Percentiles rank a stretch among this genome's conserved stretches.
Evolutionary conservation across 2,329 filamentous ascomycete species (phyloP).

Genomic region (Penicillium sp.): DNA sequence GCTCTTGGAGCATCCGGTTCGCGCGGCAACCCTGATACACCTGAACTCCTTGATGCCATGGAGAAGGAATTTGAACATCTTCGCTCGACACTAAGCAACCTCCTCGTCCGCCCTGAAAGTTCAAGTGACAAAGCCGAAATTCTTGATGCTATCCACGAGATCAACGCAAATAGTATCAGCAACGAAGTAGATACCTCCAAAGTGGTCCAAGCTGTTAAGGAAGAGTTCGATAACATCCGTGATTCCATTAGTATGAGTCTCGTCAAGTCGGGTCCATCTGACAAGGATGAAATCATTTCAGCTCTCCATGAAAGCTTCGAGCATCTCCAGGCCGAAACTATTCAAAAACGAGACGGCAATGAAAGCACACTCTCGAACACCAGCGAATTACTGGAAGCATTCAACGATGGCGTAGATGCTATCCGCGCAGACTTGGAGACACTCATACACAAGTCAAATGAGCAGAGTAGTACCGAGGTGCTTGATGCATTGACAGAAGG

Average conservation of each 20-base stretch:
- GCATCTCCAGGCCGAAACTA: slow-evolving; percentile 47
- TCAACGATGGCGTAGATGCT: slow-evolving; percentile 68
- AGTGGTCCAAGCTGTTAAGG: slow-evolving; percentile 47
- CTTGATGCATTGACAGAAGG: slow-evolving; percentile 83
- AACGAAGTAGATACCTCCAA: slow-evolving; percentile 29
- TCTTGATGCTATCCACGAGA: slow-evolving; percentile 56
- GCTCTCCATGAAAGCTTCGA: slow-evolving; percentile 43
- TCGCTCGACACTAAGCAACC: slow-evolving; percentile 69
- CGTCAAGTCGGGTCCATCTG: slow-evolving; percentile 43
- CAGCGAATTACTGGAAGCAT: slow-evolving; percentile 57
- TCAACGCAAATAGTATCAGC: slow-evolving; percentile 28
- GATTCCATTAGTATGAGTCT: slow-evolving; percentile 54
- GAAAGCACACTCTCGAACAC: slow-evolving; percentile 52
- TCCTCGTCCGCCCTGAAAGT: slow-evolving; percentile 59
- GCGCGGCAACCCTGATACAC: slow-evolving; percentile 53
- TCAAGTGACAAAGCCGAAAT: slow-evolving; percentile 58
- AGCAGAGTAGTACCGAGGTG: slow-evolving; percentile 85
- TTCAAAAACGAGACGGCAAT: slow-evolving; percentile 46
- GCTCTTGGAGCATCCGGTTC: slow-evolving; percentile 27
- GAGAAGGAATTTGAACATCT: slow-evolving; percentile 79
- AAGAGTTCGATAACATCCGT: slow-evolving; percentile 59
- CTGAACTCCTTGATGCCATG: slow-evolving; percentile 67
- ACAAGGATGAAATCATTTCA: slow-evolving; percentile 64
- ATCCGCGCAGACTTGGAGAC: slow-evolving; percentile 72
- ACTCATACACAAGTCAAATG: slow-evolving; percentile 71